phyloP scores from a whole-genome alignment of 228 moss, liverwort and hornwort genomes.

The Sphagnum fallax region DNA sequence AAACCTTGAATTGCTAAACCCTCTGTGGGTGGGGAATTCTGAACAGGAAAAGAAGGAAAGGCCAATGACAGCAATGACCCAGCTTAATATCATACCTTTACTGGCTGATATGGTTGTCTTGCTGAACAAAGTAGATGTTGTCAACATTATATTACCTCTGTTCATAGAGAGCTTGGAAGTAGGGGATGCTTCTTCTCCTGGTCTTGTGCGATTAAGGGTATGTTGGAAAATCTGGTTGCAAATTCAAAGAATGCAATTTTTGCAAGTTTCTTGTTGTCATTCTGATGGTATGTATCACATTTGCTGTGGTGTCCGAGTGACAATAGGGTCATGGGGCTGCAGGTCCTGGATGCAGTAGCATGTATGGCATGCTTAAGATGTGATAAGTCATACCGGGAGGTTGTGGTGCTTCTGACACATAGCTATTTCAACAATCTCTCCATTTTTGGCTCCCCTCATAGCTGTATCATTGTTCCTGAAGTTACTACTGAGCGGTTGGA shows the following conservation, averaged over 20 bases:
- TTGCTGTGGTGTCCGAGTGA: neutral
- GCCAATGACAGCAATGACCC: conserved; percentile 34
- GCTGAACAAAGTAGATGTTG: conserved; percentile 66
- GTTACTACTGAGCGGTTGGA: conserved; percentile 58
- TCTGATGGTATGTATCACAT: neutral
- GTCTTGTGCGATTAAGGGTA: conserved; percentile 73
- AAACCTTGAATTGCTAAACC: neutral
- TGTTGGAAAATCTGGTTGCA: neutral
- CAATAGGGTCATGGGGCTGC: neutral
- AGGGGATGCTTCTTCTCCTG: conserved; percentile 64
- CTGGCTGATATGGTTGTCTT: conserved; percentile 62
- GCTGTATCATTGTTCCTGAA: conserved; percentile 47
- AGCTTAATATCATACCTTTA: conserved; percentile 73
- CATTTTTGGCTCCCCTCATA: conserved; percentile 31
- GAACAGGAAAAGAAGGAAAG: conserved; percentile 64
- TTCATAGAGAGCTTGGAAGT: conserved; percentile 79
- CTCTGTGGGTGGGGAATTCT: neutral
- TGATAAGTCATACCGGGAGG: conserved; percentile 79
- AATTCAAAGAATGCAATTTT: neutral
- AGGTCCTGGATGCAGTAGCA: conserved; percentile 72
- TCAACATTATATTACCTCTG: conserved; percentile 64
- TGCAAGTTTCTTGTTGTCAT: neutral
- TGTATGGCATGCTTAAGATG: conserved; percentile 62
- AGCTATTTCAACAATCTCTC: conserved; percentile 70
- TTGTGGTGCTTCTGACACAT: conserved; percentile 58